These are phyloP conservation scores for Russula earlei DNA, from an alignment of 768 basidiomycete genomes.

Conservation along the genomic window DNA sequence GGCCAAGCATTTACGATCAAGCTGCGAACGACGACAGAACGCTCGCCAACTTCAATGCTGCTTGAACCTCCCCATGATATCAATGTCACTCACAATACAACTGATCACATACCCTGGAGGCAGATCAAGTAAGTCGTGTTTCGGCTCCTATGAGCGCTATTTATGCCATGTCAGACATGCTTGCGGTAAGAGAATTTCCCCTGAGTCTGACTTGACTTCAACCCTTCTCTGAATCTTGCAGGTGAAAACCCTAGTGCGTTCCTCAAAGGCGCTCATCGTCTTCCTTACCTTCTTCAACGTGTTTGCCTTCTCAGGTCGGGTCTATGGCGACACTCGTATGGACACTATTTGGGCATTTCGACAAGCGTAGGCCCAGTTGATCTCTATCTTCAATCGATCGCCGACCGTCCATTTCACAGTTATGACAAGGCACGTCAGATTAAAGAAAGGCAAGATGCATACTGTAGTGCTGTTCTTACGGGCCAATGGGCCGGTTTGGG, in stretches of 20 bases:
- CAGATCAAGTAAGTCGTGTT: conserved; percentile 58
- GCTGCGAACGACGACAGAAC: conserved; percentile 60
- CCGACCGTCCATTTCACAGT: conserved; percentile 24
- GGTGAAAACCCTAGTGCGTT: conserved; percentile 49
- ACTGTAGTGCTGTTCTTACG: conserved; percentile 42
- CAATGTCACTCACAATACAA: conserved; percentile 38
- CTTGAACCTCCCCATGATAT: conserved; percentile 65
- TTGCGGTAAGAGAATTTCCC: conserved; percentile 31
- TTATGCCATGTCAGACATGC: conserved; percentile 42
- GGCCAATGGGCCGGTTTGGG: conserved; percentile 38
- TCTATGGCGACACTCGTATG: conserved; percentile 43
- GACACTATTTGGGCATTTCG: conserved; percentile 67
- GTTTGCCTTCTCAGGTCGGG: conserved; percentile 16
- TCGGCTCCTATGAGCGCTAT: neutral
- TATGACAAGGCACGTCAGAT: conserved; percentile 61
- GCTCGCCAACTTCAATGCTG: conserved; percentile 63
- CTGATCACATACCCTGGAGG: conserved; percentile 48
- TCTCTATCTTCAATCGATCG: conserved; percentile 46
- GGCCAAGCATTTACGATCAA: conserved; percentile 77
- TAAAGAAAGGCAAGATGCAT: conserved; percentile 58
- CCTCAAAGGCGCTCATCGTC: neutral
- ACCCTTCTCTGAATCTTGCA: conserved; percentile 15
- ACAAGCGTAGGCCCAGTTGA: conserved; percentile 31
- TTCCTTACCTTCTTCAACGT: neutral
- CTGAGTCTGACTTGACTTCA: neutral